A percentile compares a stretch with the other conserved stretches of the same genome.
phyloP scores from a whole-genome alignment of 2,329 filamentous ascomycete species.

The Ophiostoma ips region DNA sequence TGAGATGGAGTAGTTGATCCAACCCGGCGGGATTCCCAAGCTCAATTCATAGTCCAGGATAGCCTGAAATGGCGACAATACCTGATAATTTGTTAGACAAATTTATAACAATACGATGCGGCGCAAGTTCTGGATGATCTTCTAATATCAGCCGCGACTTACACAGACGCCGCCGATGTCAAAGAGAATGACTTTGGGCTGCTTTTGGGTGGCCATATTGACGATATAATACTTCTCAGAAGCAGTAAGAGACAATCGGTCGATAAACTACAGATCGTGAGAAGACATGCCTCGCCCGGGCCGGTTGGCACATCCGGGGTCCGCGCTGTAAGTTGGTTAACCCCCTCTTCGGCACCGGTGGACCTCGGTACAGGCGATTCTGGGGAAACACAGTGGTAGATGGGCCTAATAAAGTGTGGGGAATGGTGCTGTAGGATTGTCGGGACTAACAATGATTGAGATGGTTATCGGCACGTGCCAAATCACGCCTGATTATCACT shows the following conservation, averaged over 20 bases:
- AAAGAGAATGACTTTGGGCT: conserved; percentile 69
- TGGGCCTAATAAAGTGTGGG: too few relatives aligned
- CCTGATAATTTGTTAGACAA: conserved; percentile 38
- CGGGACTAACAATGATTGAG: too few relatives aligned
- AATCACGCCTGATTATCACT: neutral
- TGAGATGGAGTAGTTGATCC: conserved; percentile 84
- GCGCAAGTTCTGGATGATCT: neutral
- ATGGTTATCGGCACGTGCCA: too few relatives aligned
- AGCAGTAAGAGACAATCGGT: neutral
- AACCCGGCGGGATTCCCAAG: conserved; percentile 67
- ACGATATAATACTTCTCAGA: neutral
- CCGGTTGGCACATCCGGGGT: neutral
- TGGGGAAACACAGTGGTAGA: neutral
- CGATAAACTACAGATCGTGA: too few relatives aligned
- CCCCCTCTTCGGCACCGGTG: conserved; percentile 1
- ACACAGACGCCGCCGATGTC: conserved; percentile 96
- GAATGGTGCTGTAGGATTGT: too few relatives aligned
- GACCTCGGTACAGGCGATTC: conserved; percentile 7
- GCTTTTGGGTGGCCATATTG: conserved; percentile 29
- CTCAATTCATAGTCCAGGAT: conserved; percentile 81
- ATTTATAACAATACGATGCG: neutral
- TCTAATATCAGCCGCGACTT: conserved; percentile 30
- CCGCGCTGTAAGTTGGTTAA: neutral
- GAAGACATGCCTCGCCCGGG: neutral
- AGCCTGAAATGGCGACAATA: conserved; percentile 79